Evolutionary conservation across 225 moss, liverwort and hornwort species (phyloP).

Genomic region (Neckera pumila): DNA sequence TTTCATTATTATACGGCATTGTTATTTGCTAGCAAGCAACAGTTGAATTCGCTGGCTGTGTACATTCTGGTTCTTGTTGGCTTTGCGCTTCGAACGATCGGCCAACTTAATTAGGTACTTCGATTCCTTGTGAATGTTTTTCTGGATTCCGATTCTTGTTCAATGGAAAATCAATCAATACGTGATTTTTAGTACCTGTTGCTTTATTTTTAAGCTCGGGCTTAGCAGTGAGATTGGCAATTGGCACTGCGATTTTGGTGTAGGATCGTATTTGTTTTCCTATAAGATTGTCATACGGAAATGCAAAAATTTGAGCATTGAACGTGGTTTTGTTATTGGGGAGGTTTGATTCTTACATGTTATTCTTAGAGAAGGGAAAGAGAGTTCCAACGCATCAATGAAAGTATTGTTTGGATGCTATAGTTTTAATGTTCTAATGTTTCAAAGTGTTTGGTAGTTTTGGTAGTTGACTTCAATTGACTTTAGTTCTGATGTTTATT

Average conservation of each 20-base stretch:
- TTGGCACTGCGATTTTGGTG: background rate
- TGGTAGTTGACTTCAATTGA: background rate
- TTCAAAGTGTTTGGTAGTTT: background rate
- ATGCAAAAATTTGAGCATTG: background rate
- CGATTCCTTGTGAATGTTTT: background rate
- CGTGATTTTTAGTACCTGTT: background rate
- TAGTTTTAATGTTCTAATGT: background rate
- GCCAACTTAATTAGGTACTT: background rate
- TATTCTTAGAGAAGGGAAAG: background rate
- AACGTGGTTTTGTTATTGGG: background rate
- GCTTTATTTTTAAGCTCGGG: background rate
- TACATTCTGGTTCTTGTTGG: background rate
- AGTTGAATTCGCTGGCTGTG: background rate
- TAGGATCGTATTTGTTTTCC: background rate
- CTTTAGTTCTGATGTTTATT: background rate
- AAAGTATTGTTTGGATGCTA: too few species aligned
- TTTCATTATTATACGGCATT: background rate
- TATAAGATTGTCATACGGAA: background rate
- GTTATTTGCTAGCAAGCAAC: background rate
- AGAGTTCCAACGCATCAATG: background rate
- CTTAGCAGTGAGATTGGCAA: background rate
- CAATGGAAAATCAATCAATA: background rate
- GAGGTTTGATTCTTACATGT: background rate
- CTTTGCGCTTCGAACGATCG: background rate
- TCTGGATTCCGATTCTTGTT: background rate